Conservation (phyloP, 805 yeast genomes). For the Cyberlindnera xylosilytica region DNA sequence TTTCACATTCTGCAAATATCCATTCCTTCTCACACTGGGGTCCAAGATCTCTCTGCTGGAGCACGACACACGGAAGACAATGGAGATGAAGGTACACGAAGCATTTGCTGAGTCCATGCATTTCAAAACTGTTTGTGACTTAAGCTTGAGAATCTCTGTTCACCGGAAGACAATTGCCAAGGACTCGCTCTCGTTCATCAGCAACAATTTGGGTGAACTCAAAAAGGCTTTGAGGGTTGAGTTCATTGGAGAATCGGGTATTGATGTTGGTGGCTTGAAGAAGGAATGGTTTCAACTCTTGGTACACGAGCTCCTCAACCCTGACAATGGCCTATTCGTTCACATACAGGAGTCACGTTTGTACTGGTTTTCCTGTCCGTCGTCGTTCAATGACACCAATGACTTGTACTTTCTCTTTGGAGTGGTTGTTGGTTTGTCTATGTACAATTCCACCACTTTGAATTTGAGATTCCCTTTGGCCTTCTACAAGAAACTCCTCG, state of each 20-base stretch:
- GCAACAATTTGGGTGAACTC: slow-evolving; percentile 53
- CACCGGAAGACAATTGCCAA: slow-evolving; percentile 63
- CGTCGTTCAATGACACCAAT: slow-evolving; percentile 34
- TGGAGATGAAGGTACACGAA: slow-evolving; percentile 87
- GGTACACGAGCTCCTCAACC: slow-evolving; percentile 65
- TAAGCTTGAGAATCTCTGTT: slow-evolving; percentile 65
- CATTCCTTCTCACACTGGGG: slow-evolving; percentile 78
- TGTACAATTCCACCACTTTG: slow-evolving; percentile 83
- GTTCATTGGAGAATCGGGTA: slow-evolving; percentile 85
- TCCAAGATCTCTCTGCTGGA: slow-evolving; percentile 78
- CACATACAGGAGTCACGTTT: slow-evolving; percentile 65
- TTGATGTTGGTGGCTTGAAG: slow-evolving; percentile 92
- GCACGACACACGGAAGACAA: slow-evolving; percentile 72
- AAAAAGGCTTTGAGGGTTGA: slow-evolving; percentile 75
- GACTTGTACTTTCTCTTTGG: slow-evolving; percentile 79
- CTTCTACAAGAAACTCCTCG: slow-evolving; percentile 69
- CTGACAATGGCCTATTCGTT: slow-evolving; percentile 62
- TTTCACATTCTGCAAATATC: slow-evolving; percentile 76
- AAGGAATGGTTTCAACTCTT: slow-evolving; percentile 91
- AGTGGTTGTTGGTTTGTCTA: slow-evolving; percentile 82
- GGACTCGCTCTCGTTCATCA: slow-evolving; percentile 70
- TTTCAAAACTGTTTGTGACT: slow-evolving; percentile 56
- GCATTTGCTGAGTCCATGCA: slow-evolving; percentile 78
- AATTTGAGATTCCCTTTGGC: slow-evolving; percentile 77
- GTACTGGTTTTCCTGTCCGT: slow-evolving; percentile 68